These are phyloP conservation scores for Diophrys sp. DNA, from an alignment of 73 alveolate genomes.

Conservation along the genomic window DNA sequence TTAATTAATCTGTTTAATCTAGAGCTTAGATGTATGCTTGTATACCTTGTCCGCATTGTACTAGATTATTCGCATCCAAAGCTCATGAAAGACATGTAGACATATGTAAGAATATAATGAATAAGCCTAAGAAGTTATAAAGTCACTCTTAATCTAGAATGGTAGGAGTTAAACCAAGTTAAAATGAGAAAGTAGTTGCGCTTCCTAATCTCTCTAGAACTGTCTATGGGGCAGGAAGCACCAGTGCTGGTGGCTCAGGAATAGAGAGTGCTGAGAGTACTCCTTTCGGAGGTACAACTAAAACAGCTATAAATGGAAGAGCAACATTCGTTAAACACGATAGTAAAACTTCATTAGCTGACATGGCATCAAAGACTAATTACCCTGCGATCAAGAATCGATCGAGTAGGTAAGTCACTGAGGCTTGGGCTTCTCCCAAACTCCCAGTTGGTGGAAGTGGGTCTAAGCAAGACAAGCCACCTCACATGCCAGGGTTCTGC, in stretches of 20 bases:
- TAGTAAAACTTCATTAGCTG: not conserved
- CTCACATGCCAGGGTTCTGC: slow-evolving; percentile 8
- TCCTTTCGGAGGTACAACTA: slow-evolving; percentile 2
- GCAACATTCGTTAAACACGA: not conserved
- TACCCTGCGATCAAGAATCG: not conserved
- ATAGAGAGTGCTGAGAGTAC: too few species aligned
- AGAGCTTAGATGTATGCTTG: not conserved
- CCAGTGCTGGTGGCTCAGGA: not conserved
- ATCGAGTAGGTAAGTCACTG: not conserved
- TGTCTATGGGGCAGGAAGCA: not conserved
- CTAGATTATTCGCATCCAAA: slow-evolving; percentile 11
- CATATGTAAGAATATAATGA: slow-evolving; percentile 7
- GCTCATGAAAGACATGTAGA: slow-evolving; percentile 11
- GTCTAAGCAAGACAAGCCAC: not conserved
- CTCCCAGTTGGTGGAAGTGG: not conserved
- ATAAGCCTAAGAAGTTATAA: slow-evolving; percentile 10
- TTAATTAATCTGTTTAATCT: not conserved
- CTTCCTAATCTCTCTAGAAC: not conserved
- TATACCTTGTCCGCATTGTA: slow-evolving; percentile 20
- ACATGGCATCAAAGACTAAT: not conserved
- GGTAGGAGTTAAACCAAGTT: not conserved
- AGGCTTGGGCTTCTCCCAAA: slow-evolving; percentile 1
- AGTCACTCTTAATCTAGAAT: not conserved
- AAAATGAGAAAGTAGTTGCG: not conserved
- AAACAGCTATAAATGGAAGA: not conserved